Evolutionary conservation across 140 eudicot species (phyloP).

Genomic region (Bidens hawaiensis): DNA sequence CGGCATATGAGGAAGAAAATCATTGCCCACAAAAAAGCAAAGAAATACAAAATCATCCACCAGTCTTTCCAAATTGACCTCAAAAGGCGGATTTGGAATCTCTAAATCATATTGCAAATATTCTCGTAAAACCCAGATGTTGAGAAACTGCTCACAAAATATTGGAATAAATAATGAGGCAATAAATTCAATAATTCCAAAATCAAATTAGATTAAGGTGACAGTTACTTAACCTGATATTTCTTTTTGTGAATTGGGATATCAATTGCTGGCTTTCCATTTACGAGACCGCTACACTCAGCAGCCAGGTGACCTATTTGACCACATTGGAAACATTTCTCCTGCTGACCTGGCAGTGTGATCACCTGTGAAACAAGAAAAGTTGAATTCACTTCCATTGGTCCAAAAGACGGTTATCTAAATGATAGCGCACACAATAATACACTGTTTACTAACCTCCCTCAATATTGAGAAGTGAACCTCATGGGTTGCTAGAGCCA

Average conservation of each 20-base stretch:
- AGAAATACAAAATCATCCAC: slow-evolving; percentile 93
- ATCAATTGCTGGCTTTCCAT: slow-evolving; percentile 42
- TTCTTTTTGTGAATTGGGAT: slow-evolving; percentile 82
- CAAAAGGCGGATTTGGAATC: slow-evolving; percentile 74
- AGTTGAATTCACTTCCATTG: slow-evolving; percentile 7
- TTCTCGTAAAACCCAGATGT: slow-evolving; percentile 94
- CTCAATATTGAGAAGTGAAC: slow-evolving; percentile 92
- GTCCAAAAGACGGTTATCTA: slow-evolving; percentile 1
- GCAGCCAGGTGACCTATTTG: slow-evolving; percentile 96
- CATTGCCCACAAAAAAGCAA: slow-evolving; percentile 98
- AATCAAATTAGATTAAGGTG: not conserved
- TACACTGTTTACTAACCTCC: slow-evolving; percentile 61
- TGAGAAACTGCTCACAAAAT: slow-evolving; percentile 68
- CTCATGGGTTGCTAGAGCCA: slow-evolving; percentile 96
- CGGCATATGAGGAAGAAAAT: slow-evolving; percentile 99
- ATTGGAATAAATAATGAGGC: not conserved
- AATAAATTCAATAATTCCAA: not conserved
- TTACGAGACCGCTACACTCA: slow-evolving; percentile 61
- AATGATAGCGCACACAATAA: slow-evolving; percentile 8
- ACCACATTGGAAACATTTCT: slow-evolving; percentile 89
- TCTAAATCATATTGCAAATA: slow-evolving; percentile 87
- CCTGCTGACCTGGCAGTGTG: slow-evolving; percentile 84
- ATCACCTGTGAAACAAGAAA: slow-evolving; percentile 49
- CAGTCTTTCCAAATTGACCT: slow-evolving; percentile 69
- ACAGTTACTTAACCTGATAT: slow-evolving; percentile 62